These are phyloP conservation scores for Nemophila menziesii DNA, from an alignment of 257 asterid species.

Conservation along the genomic window DNA sequence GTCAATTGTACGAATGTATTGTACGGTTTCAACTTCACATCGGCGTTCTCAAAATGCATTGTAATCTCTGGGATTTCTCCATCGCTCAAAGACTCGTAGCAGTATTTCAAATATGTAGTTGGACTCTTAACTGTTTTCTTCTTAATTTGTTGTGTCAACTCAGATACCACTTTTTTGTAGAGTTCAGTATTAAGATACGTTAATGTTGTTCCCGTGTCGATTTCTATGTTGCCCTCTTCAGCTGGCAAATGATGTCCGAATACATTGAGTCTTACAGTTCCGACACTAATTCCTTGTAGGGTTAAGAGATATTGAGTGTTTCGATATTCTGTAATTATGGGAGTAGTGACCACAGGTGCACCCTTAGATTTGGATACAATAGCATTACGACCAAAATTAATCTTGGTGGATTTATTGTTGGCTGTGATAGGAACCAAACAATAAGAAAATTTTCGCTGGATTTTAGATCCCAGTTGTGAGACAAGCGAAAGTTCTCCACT, in stretches of 20 bases:
- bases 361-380: slow-evolving; percentile 5
- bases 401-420: background rate
- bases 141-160: slow-evolving; percentile 9
- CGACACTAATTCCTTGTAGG: no score
- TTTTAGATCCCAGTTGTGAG: background rate
- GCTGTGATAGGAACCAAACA: background rate
- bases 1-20: slow-evolving; percentile 21
- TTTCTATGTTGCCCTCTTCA: slow-evolving; percentile 47
- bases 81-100: slow-evolving; percentile 13
- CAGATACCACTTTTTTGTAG: slow-evolving; percentile 9
- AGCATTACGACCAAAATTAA: background rate
- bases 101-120: slow-evolving; percentile 17
- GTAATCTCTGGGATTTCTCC: slow-evolving; percentile 22
- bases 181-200: slow-evolving; percentile 28
- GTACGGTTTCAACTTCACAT: slow-evolving; percentile 43
- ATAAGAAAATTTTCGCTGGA: background rate
- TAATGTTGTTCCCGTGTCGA: slow-evolving; percentile 51
- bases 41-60: slow-evolving; percentile 45
- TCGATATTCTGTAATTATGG: background rate
- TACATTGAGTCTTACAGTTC: no score
- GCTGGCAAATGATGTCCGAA: no score
- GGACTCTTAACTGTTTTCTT: slow-evolving; percentile 19
- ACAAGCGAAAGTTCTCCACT: background rate
- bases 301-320: slow-evolving; percentile 13
- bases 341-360: slow-evolving; percentile 12